Conservation (phyloP, 768 basidiomycete genomes). For the Leccinum fibrillosum region DNA sequence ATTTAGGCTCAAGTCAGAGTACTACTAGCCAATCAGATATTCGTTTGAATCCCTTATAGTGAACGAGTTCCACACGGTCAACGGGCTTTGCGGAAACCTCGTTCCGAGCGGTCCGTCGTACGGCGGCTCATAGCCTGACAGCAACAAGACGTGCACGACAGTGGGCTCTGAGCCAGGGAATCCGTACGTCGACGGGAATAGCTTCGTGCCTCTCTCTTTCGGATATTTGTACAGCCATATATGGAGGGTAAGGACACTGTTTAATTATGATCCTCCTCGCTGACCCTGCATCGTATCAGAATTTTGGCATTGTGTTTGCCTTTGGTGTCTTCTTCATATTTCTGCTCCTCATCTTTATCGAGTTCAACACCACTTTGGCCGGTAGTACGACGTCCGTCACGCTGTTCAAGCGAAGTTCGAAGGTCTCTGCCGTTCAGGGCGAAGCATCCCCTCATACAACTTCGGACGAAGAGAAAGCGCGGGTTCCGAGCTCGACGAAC, state of each 20-base stretch:
- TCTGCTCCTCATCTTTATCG: conserved; percentile 58
- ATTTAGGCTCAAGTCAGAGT: neutral
- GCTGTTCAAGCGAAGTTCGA: conserved; percentile 64
- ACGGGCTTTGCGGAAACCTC: conserved; percentile 57
- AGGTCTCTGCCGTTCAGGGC: conserved; percentile 9
- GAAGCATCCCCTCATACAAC: conserved; percentile 11
- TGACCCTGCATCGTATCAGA: conserved; percentile 33
- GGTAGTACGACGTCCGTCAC: conserved; percentile 43
- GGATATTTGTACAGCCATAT: conserved; percentile 44
- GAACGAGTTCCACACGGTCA: conserved; percentile 76
- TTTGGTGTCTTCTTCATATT: conserved; percentile 59
- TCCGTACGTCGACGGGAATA: conserved; percentile 55
- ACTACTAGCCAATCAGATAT: conserved; percentile 50
- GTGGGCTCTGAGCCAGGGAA: conserved; percentile 64
- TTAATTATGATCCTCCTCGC: neutral
- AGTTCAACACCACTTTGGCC: conserved; percentile 42
- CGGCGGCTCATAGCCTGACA: conserved; percentile 42
- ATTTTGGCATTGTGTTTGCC: conserved; percentile 66
- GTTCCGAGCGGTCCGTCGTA: conserved; percentile 66
- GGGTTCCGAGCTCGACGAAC: conserved; percentile 3
- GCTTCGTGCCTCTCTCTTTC: conserved; percentile 47
- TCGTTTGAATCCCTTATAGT: conserved; percentile 68
- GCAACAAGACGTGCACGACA: conserved; percentile 75
- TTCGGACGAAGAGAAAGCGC: conserved; percentile 30
- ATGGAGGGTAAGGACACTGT: conserved; percentile 37